Conservation (phyloP, 2,329 filamentous ascomycete species). For the Talaromyces sp. region DNA sequence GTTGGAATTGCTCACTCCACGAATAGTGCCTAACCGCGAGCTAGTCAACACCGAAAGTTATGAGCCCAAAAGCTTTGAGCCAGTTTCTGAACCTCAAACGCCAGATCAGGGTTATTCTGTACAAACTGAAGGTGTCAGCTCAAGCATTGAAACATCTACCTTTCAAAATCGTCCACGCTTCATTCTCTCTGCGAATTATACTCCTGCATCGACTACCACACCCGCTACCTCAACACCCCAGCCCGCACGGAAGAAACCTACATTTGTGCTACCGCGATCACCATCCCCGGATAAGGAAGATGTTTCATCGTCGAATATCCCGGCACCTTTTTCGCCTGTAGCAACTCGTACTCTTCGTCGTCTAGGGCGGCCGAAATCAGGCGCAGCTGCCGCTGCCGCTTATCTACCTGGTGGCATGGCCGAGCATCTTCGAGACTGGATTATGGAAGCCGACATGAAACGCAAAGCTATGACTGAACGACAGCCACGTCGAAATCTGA, state of each 20-base stretch:
- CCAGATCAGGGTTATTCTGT: constrained; percentile 22
- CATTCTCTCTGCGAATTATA: constrained; percentile 26
- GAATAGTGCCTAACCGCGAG: neutral
- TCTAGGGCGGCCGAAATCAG: constrained; percentile 25
- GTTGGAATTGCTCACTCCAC: constrained; percentile 16
- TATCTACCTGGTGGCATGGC: constrained; percentile 42
- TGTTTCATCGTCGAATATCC: constrained; percentile 17
- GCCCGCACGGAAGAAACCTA: constrained; percentile 30
- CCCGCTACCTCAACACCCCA: constrained; percentile 21
- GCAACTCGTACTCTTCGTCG: constrained; percentile 29
- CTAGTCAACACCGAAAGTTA: constrained; percentile 13
- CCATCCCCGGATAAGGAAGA: constrained; percentile 30
- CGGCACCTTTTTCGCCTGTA: constrained; percentile 37
- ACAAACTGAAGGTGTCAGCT: neutral
- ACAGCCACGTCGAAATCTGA: neutral
- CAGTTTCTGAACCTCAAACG: constrained; percentile 13
- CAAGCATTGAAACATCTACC: constrained; percentile 21
- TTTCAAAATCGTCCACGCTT: constrained; percentile 31
- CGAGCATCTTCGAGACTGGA: constrained; percentile 40
- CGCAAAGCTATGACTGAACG: constrained; percentile 21
- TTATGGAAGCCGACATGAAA: constrained; percentile 38
- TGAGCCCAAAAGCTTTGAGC: constrained; percentile 16
- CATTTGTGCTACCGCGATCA: constrained; percentile 38
- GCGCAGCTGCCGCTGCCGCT: constrained; percentile 22
- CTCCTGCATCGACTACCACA: constrained; percentile 15